A percentile compares a stretch with the other conserved stretches of the same genome.
Conservation (phyloP, 1,284 basidiomycete species). For the Cutaneotrichosporon sp. region DNA sequence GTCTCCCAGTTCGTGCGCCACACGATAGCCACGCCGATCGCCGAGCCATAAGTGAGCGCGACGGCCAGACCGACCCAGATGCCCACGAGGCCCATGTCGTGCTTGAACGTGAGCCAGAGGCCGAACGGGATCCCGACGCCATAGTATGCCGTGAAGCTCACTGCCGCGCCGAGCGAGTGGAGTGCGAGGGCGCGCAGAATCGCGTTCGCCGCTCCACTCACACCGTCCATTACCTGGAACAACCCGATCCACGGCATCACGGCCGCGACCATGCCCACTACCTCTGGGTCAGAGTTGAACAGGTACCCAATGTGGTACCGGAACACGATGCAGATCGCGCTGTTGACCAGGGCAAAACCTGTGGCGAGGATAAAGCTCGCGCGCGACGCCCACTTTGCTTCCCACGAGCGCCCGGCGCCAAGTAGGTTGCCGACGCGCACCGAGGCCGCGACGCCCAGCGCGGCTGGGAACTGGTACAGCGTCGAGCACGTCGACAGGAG, state of each 20-base stretch:
- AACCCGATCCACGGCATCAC: slow-evolving; percentile 66
- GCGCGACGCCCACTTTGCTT: slow-evolving; percentile 62
- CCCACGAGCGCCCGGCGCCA: slow-evolving; percentile 62
- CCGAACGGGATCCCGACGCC: slow-evolving; percentile 51
- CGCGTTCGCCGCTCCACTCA: slow-evolving; percentile 63
- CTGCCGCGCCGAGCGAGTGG: slow-evolving; percentile 49
- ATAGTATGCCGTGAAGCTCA: slow-evolving; percentile 53
- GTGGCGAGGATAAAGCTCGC: slow-evolving; percentile 61
- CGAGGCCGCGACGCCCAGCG: slow-evolving; percentile 71
- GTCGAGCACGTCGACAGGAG: slow-evolving; percentile 58
- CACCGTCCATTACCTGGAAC: slow-evolving; percentile 66
- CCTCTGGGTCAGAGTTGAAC: slow-evolving; percentile 75
- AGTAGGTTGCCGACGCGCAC: slow-evolving; percentile 81
- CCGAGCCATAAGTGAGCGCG: slow-evolving; percentile 46
- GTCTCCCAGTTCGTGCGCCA: slow-evolving; percentile 49
- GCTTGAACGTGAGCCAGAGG: slow-evolving; percentile 49
- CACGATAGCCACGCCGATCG: slow-evolving; percentile 43
- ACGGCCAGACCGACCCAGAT: slow-evolving; percentile 52
- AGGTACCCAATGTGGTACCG: slow-evolving; percentile 69
- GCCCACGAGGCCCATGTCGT: slow-evolving; percentile 43
- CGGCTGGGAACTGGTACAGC: slow-evolving; percentile 78
- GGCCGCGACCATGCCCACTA: slow-evolving; percentile 57
- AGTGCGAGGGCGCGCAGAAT: slow-evolving; percentile 73
- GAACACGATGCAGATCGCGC: slow-evolving; percentile 65
- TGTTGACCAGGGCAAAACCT: slow-evolving; percentile 57